Percentiles rank a stretch among this genome's conserved stretches.
Conservation (phyloP, 1,284 basidiomycete species). For the Trametes sp. region DNA sequence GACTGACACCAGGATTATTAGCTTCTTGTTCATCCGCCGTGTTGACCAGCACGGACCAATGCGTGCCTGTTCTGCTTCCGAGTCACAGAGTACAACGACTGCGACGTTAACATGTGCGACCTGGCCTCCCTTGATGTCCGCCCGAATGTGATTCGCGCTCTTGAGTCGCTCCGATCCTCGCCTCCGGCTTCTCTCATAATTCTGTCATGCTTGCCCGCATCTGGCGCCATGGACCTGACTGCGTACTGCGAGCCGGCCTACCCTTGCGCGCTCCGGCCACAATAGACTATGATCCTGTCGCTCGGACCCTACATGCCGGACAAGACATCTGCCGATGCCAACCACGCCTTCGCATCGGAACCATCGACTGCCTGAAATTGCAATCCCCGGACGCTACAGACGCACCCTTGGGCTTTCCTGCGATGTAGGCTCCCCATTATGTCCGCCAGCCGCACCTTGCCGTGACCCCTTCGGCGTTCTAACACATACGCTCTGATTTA, state of each 20-base stretch:
- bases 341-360: neutral
- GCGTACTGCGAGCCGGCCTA: neutral
- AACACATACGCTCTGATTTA: neutral
- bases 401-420: neutral
- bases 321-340: too few species aligned
- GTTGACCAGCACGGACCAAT: too few species aligned
- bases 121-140: neutral
- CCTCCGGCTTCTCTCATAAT: neutral
- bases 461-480: neutral
- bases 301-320: neutral
- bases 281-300: neutral
- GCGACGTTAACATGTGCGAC: too few species aligned
- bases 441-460: neutral
- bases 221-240: neutral
- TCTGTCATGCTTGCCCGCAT: too few species aligned
- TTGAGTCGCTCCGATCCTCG: neutral
- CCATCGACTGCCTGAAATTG: neutral
- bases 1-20: too few species aligned
- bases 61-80: too few species aligned
- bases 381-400: neutral
- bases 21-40: too few species aligned
- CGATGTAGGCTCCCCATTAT: neutral
- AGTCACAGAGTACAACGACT: too few species aligned
- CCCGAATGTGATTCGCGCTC: too few species aligned
- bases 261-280: neutral